Conservation (phyloP, 352 stramenopile genomes). For the Phytopythium sindhum region DNA sequence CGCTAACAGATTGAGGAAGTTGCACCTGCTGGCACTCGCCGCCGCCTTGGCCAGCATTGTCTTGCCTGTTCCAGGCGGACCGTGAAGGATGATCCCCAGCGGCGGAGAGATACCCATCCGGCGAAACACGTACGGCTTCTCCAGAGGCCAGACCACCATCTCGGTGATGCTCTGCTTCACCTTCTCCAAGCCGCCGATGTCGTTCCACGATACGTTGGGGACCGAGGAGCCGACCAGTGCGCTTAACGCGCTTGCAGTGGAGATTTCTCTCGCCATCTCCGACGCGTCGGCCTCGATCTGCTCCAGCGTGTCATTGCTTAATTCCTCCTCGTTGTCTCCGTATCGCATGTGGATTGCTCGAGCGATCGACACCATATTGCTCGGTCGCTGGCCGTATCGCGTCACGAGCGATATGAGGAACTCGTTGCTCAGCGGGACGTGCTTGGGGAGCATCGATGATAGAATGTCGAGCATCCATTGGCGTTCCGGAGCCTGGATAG, state of each 20-base stretch:
- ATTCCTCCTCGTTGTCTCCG: neutral
- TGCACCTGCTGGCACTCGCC: slow-evolving; percentile 73
- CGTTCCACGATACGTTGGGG: slow-evolving; percentile 61
- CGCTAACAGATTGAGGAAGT: slow-evolving; percentile 75
- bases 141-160: slow-evolving; percentile 85
- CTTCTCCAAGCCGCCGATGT: slow-evolving; percentile 65
- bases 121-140: slow-evolving; percentile 74
- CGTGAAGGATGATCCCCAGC: slow-evolving; percentile 72
- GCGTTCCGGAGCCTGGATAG: slow-evolving; percentile 50
- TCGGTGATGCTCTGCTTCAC: slow-evolving; percentile 80
- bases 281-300: slow-evolving; percentile 43
- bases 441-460: slow-evolving; percentile 31
- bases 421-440: slow-evolving; percentile 30
- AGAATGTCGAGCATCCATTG: slow-evolving; percentile 52
- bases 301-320: neutral
- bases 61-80: slow-evolving; percentile 80
- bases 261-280: slow-evolving; percentile 39
- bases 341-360: slow-evolving; percentile 27
- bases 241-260: slow-evolving; percentile 26
- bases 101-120: slow-evolving; percentile 80
- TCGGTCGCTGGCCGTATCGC: slow-evolving; percentile 76
- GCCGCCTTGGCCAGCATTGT: slow-evolving; percentile 85
- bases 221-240: slow-evolving; percentile 43
- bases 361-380: slow-evolving; percentile 59
- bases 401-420: slow-evolving; percentile 58